These are phyloP conservation scores for Arabis alpina DNA, from an alignment of 345 rosid genomes.

Conservation along the genomic window DNA sequence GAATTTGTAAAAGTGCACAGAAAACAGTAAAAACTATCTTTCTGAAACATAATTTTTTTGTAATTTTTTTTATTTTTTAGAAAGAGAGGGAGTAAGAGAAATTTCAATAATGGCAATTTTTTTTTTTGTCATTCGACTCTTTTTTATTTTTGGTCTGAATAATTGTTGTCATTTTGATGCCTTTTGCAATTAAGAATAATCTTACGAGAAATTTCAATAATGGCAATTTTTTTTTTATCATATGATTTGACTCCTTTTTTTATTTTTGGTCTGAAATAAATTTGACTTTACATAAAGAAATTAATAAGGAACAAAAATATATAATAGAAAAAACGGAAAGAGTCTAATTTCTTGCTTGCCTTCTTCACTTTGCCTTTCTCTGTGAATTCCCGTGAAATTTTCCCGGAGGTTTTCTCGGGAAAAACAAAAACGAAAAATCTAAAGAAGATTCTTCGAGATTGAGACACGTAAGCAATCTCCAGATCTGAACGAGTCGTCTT, in stretches of 20 bases:
- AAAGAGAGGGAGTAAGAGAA: no score
- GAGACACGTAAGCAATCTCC: slow-evolving; percentile 24
- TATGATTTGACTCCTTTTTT: no score
- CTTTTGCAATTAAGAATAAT: no score
- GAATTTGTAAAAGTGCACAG: no score
- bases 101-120: background rate
- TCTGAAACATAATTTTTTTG: no score
- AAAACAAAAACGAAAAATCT: slow-evolving; percentile 1
- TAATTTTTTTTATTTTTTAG: no score
- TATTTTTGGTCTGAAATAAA: background rate
- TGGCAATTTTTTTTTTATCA: background rate
- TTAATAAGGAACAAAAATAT: background rate
- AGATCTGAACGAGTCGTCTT: slow-evolving; percentile 50
- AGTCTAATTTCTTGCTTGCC: slow-evolving; percentile 4
- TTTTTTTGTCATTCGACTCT: slow-evolving; percentile 1
- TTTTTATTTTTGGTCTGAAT: background rate
- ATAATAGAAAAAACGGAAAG: slow-evolving; percentile 21
- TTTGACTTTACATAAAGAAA: slow-evolving; percentile 2
- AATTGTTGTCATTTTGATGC: no score
- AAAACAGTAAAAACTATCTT: no score
- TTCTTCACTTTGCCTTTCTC: slow-evolving; percentile 24
- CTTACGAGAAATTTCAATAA: background rate
- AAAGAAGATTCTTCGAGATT: slow-evolving; percentile 10
- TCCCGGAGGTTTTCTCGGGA: slow-evolving; percentile 33
- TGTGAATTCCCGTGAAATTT: slow-evolving; percentile 31